Percentiles rank a stretch among this genome's conserved stretches.
phyloP scores from a whole-genome alignment of 176 grass and related monocot species.

The Paspalum notatum region DNA sequence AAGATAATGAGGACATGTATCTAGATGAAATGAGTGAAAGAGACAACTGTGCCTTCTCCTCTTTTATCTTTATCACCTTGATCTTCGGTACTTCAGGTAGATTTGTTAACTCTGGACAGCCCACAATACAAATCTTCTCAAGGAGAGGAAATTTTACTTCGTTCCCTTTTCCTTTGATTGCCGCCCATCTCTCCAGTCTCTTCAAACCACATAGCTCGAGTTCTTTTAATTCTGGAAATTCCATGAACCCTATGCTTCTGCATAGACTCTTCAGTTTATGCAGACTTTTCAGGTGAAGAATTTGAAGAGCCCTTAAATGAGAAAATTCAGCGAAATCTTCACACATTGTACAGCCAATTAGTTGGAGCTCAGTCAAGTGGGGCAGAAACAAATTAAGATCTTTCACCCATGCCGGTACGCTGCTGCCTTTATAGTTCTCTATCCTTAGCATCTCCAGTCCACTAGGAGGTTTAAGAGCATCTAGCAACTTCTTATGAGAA shows the following conservation, averaged over 20 bases:
- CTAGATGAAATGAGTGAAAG: background rate
- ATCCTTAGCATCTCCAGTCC: background rate
- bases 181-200: background rate
- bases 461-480: too few relatives aligned
- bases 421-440: background rate
- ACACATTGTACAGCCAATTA: background rate
- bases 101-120: too few relatives aligned
- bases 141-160: background rate
- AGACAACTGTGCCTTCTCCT: too few relatives aligned
- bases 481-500: too few relatives aligned
- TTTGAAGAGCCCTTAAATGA: background rate
- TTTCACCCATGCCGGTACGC: background rate
- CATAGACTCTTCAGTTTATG: background rate
- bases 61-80: too few relatives aligned
- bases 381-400: background rate
- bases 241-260: background rate
- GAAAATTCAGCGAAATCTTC: background rate
- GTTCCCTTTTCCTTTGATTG: too few relatives aligned
- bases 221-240: background rate
- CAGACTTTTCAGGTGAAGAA: background rate
- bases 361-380: constrained; percentile 14
- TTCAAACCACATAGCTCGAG: background rate
- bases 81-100: too few relatives aligned
- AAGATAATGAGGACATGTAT: background rate
- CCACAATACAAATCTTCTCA: background rate